These are phyloP conservation scores for Trypanosoma conorhini DNA, from an alignment of 208 protist genomes.

Conservation along the genomic window DNA sequence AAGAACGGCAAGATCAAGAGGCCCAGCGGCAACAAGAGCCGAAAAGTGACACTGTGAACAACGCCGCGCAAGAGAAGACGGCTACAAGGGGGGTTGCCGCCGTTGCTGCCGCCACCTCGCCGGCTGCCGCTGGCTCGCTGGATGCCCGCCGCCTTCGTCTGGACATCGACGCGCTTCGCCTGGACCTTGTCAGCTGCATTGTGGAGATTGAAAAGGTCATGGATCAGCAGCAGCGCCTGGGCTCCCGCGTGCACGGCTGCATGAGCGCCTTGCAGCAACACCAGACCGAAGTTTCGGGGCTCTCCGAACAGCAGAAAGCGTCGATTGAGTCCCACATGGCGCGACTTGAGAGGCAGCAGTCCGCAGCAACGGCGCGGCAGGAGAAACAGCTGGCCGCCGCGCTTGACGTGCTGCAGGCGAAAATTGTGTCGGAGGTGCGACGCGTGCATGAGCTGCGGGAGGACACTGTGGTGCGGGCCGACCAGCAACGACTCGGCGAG, in stretches of 20 bases:
- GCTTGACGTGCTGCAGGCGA: neutral
- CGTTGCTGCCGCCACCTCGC: neutral
- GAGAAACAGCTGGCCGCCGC: conserved; percentile 2
- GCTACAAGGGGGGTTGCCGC: neutral
- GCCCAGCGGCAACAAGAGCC: too few species aligned
- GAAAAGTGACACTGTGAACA: neutral
- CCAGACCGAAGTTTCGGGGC: neutral
- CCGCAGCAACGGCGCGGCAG: neutral
- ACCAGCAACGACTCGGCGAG: neutral
- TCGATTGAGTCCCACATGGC: neutral
- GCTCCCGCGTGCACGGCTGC: conserved; percentile 6
- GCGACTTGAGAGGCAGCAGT: neutral
- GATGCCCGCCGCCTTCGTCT: conserved; percentile 12
- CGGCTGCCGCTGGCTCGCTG: neutral
- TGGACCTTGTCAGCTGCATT: conserved; percentile 37
- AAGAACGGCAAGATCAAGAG: too few species aligned
- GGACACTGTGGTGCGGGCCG: neutral
- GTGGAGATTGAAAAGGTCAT: conserved; percentile 34
- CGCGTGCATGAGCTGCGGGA: neutral
- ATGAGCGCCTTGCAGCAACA: conserved; percentile 3
- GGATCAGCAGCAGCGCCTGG: conserved; percentile 33
- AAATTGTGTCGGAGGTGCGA: neutral
- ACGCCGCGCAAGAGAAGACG: neutral
- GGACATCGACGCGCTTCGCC: conserved; percentile 22
- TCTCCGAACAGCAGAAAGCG: conserved; percentile 4